Evolutionary conservation across 148 eudicot genomes (phyloP).

Genomic region (Dianthus caryophyllus): DNA sequence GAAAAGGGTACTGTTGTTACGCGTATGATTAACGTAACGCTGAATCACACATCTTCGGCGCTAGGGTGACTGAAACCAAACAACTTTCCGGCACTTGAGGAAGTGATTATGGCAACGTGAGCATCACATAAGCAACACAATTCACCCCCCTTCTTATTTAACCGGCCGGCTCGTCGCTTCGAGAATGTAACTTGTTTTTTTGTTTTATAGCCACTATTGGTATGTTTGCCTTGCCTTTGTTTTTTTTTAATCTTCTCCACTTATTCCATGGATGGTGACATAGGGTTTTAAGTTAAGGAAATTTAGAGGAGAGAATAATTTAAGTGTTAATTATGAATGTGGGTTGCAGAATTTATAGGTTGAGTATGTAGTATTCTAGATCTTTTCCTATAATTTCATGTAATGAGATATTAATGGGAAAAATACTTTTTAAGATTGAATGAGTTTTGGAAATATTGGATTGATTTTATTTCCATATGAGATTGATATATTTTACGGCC

Average conservation of each 20-base stretch:
- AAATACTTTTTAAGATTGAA: background rate
- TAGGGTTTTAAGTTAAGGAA: background rate
- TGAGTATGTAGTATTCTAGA: background rate
- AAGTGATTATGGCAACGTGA: constrained; percentile 17
- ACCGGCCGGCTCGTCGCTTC: constrained; percentile 20
- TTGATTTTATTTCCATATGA: constrained; percentile 6
- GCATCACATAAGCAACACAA: constrained; percentile 17
- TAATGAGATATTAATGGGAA: background rate
- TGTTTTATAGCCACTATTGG: constrained; percentile 15
- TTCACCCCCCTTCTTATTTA: constrained; percentile 21
- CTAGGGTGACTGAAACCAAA: constrained; percentile 24
- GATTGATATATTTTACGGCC: background rate
- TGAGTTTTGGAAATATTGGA: constrained; percentile 1
- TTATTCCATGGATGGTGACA: background rate
- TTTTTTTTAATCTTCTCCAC: background rate
- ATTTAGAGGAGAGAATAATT: background rate
- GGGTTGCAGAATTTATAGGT: background rate
- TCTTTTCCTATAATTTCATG: background rate
- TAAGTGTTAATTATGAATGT: background rate
- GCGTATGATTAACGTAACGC: constrained; percentile 6
- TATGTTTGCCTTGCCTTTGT: constrained; percentile 21
- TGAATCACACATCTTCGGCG: constrained; percentile 4
- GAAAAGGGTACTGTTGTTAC: too few relatives aligned
- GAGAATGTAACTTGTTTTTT: constrained; percentile 24
- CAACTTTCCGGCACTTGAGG: constrained; percentile 23